Evolutionary conservation across 176 grass and related monocot species (phyloP), one percentile per base, ranked within the genome.

Genomic region (Cymbopogon citratus): DNA sequence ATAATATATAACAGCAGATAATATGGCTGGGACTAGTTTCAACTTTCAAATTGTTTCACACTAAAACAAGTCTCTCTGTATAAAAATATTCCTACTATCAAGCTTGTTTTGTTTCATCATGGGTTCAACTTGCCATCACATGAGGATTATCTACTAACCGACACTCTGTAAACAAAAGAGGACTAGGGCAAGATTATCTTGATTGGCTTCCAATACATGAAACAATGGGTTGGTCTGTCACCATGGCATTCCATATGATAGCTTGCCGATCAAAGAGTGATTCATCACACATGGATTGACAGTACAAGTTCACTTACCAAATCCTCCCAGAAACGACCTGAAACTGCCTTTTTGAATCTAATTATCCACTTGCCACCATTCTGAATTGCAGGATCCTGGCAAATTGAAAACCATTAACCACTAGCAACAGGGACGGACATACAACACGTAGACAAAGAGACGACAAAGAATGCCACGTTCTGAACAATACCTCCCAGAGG

Each of bases 331-430:
- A 96, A 99, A 74, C 97, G 97, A 49, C 80, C 97, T 83, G 97
- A 99, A 87, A 99, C 86, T 57, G 81, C 78, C 81, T 99, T 99
- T 79, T 95, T 99, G 86, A 96, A 96, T 49, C 93, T 80, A 83
- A 99, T 90, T 71, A 95, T 99, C 97, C 97, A 99, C 84, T 99
- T 99, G 61, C 93, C 97, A 80, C 97, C 97, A 74, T 90, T 93
- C 68, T 77, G 82, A 43, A 96, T 99, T 68, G 97, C 91, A 52
- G 90, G 79, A 74, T 99, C 97, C 93, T 99, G 79, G 10, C 45
- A 63, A 77, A 69, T 74, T 27, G 83, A 87, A 82, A 34, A 86
- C 41, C 77, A 66, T 89, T 66, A 85, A 46, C 52, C 19, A 80
- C 43, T 16, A 87, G 39, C 35, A 74, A 59, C 6, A 63, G 19